Evolutionary conservation across 306 rosid genomes (phyloP), one percentile per base, ranked within the genome.

Genomic region (Cucurbita moschata): DNA sequence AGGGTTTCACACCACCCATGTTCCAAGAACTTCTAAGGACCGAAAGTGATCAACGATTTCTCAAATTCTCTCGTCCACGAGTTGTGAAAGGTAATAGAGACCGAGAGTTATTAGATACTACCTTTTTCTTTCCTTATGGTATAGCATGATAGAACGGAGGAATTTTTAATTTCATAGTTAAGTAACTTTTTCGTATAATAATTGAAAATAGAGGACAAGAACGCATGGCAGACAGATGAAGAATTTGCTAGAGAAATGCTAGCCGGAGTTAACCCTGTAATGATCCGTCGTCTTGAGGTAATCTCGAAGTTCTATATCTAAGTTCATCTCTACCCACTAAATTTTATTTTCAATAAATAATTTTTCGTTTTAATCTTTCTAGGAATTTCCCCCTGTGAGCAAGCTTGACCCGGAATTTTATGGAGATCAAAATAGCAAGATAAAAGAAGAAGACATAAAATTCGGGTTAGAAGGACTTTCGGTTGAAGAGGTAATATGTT

Each of bases 201-300:
- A 2, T 43, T 47, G 5, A 1, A 4, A 64, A 79, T 73, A 92
- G 96, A 85, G 79, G 86, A 87, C 73, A 82, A 74, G 79, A 78
- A 83, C 35, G 90, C 94, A 9, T 93, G 98, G 97, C 86, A 88
- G 59, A 87, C 94, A 0, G 98, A 93, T 38, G 92, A 93, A 72
- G 97, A 93, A 74, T 90, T 93, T 79, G 84, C 94, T 6, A 88
- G 97, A 82, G 97, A 93, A 77, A 88, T 93, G 94, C 58, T 93
- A 54, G 98, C 98, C 1, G 98, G 98, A 72, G 79, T 88, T 21
- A 81, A 90, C 77, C 98, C 97, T 38, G 81, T 87, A 75, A 21
- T 77, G 60, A 93, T 93, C 69, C 44, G 75, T 21, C 77, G 86
- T 74, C 90, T 92, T 61, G 65, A 83, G 58, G 98, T 92, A 90